Evolutionary conservation across 2,329 filamentous ascomycete genomes (phyloP), one percentile per base, ranked within the genome.

Genomic region (Ascomycota sp.): DNA sequence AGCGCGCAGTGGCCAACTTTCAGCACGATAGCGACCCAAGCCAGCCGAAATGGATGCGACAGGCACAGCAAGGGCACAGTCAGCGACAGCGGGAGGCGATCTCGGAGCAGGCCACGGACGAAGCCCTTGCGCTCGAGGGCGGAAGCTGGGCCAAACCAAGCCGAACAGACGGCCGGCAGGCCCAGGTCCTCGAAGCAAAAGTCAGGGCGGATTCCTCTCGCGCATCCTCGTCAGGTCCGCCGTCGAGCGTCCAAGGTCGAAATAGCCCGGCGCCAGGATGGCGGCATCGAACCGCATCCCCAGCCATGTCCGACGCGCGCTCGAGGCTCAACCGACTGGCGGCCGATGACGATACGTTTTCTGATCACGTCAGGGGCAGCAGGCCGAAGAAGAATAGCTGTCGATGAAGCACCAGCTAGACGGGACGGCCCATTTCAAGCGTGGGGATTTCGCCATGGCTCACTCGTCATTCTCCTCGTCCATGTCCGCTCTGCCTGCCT

Each of bases 1-100:
- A 92, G 43, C 82, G 89, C 51, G 86, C 82, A 4, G 79, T 95
- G 22, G 74, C 83, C 7, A 89, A 98, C 11, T 78, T 95, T 34
- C 69, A 76, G 39, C 62, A 69, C 37, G 64, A 65, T 25, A 75
- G 50, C 11, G 83, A 93, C 44, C 63, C 77, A 3, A 79, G 51
- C 43, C 80, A 93, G 46, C 89, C 89, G 1, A 89, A 81, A 46
- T 98, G 89, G 89, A 93, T 98, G 86, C 73, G 77, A 41, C 77
- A 85, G 33, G 65, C 71, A 3, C 64, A 68, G 26, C 53, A 59
- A 32, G 57, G 62, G 3, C 53, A 50, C 23, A 38, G 39, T 21
- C 52, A 45, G 40, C 45, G 41, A 26, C 44, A 38, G 53, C 43
- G 28, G 40, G 40, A 23, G 21, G 32, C 37, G 9, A 36, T 30